Evolutionary conservation across 2,329 filamentous ascomycete genomes (phyloP).

Genomic region (Colletotrichum abscissum): DNA sequence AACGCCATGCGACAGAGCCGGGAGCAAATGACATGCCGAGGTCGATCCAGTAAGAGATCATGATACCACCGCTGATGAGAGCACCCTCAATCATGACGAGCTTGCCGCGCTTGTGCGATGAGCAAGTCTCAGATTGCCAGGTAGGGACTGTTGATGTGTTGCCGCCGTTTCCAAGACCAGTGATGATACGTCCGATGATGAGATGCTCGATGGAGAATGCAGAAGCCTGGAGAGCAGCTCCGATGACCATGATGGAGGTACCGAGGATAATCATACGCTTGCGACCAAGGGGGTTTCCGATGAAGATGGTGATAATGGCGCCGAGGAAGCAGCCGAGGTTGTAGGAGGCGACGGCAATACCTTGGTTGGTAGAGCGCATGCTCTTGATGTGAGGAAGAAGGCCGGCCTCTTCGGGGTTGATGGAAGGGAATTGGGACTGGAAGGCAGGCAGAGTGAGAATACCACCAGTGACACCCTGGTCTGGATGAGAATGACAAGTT

Average conservation of each 20-base stretch:
- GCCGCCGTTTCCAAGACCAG: slow-evolving; percentile 49
- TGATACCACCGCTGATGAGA: slow-evolving; percentile 67
- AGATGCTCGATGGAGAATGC: slow-evolving; percentile 62
- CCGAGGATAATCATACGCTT: slow-evolving; percentile 55
- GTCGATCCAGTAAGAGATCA: slow-evolving; percentile 70
- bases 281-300: slow-evolving; percentile 54
- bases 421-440: slow-evolving; percentile 58
- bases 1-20: slow-evolving; percentile 66
- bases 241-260: slow-evolving; percentile 55
- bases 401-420: slow-evolving; percentile 37
- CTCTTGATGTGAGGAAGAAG: slow-evolving; percentile 47
- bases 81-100: slow-evolving; percentile 71
- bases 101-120: slow-evolving; percentile 67
- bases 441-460: slow-evolving; percentile 77
- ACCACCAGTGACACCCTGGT: slow-evolving; percentile 81
- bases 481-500: slow-evolving; percentile 55
- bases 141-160: slow-evolving; percentile 63
- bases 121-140: slow-evolving; percentile 71
- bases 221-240: slow-evolving; percentile 56
- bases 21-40: slow-evolving; percentile 66
- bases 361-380: slow-evolving; percentile 62
- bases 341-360: slow-evolving; percentile 66
- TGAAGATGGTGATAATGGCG: slow-evolving; percentile 48
- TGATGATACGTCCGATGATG: slow-evolving; percentile 64
- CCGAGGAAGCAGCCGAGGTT: slow-evolving; percentile 70